phyloP scores from a whole-genome alignment of 2,329 filamentous ascomycete genomes.

The Penicillium griseofulvum region DNA sequence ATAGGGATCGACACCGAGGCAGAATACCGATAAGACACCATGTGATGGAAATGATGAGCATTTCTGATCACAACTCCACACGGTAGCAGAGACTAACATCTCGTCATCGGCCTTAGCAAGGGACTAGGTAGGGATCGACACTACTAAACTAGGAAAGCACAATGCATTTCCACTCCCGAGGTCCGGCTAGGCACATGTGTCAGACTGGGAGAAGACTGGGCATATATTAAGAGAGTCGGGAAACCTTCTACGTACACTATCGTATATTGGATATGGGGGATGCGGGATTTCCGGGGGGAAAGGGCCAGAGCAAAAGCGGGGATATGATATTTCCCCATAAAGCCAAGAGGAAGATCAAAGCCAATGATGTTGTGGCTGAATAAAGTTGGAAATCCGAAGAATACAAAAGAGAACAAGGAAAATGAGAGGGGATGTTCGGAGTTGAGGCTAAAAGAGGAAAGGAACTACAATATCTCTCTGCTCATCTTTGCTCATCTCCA shows the following conservation, averaged over 20 bases:
- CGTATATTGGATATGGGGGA: background rate
- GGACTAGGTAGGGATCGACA: conserved; percentile 4
- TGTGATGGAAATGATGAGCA: conserved; percentile 4
- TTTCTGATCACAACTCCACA: conserved; percentile 3
- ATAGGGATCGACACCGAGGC: conserved; percentile 11
- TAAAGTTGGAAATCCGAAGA: background rate
- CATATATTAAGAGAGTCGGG: background rate
- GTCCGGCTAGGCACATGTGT: conserved; percentile 7
- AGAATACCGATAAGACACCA: background rate
- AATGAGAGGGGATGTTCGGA: conserved; percentile 2
- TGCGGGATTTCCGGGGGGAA: conserved; percentile 1
- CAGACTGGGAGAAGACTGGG: background rate
- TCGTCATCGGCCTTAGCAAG: background rate
- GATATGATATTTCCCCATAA: background rate
- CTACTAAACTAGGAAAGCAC: background rate
- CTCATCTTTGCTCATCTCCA: background rate
- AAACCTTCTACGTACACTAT: background rate
- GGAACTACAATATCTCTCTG: background rate
- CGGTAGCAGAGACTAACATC: background rate
- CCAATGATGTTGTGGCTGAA: background rate
- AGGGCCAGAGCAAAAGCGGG: conserved; percentile 1
- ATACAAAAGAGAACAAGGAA: background rate
- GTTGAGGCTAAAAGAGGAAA: conserved; percentile 2
- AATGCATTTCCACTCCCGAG: background rate
- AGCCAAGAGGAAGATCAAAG: background rate